A percentile compares a stretch with the other conserved stretches of the same genome.
phyloP scores from a whole-genome alignment of 371 early-diverging fungal species.

The Circinella minor region DNA sequence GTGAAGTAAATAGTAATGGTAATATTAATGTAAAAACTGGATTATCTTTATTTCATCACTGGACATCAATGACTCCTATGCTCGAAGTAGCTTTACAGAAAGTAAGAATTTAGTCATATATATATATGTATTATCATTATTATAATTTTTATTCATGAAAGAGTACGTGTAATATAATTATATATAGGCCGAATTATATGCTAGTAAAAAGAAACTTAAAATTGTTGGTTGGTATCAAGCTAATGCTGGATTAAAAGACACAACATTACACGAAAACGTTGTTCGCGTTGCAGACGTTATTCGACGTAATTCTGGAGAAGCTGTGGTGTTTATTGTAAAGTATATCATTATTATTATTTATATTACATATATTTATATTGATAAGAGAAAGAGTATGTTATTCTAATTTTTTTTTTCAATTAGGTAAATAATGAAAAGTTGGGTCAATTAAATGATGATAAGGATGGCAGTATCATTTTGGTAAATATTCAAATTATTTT shows the following conservation, averaged over 20 bases:
- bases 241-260: conserved; percentile 52
- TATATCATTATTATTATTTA: background rate
- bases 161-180: no score
- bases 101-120: conserved; percentile 34
- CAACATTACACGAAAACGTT: conserved; percentile 48
- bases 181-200: conserved; percentile 56
- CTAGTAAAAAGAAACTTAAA: conserved; percentile 41
- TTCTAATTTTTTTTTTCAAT: background rate
- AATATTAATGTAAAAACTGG: conserved; percentile 59
- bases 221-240: conserved; percentile 73
- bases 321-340: conserved; percentile 52
- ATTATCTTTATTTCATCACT: conserved; percentile 81
- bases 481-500: conserved; percentile 25
- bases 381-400: background rate
- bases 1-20: conserved; percentile 39
- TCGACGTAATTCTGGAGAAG: conserved; percentile 37
- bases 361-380: background rate
- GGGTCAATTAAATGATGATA: conserved; percentile 16
- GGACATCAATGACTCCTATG: conserved; percentile 78
- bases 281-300: conserved; percentile 61
- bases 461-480: conserved; percentile 30
- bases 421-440: conserved; percentile 44
- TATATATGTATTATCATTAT: no score
- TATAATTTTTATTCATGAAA: no score
- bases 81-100: conserved; percentile 79